Base-by-base conservation (phyloP, 2,329 filamentous ascomycete genomes). In the Rutstroemia sp. region DNA sequence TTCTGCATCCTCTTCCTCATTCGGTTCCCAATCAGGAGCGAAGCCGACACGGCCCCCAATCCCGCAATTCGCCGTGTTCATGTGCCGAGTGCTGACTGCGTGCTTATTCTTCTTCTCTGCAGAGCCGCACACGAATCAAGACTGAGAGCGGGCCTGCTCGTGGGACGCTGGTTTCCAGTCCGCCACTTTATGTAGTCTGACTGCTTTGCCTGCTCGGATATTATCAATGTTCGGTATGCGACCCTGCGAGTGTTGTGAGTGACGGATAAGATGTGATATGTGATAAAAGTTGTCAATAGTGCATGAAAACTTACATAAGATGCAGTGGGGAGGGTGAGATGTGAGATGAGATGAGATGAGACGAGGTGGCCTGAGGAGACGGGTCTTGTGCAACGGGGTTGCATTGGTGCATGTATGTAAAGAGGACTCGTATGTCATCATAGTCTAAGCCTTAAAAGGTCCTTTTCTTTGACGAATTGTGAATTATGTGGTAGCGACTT, bases 291-390 rank as follows among this genome's bases (percentile, higher is more conserved):
- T n/a, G 27, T 18, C 27, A n/a, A 16, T 38, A 18, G 30, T 44
- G 39, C 38, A 9, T 53, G 27, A 27, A 27, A 25, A 18, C 38
- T 54, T 54, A 54, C 44, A 49, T 54, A 49, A 54, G 52, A 54
- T 49, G 37, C 25, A 30, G 50, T 49, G 30, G 42, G 51, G 42
- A 37, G 12, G 34, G 25, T 38, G 18, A 37, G 27, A 19, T 39
- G 42, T 52, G 49, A 16, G 37, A 51, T 51, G 38, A 27, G 49
- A 51, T 51, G 37, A 52, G 49, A 52, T 52, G 38, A 52, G 38
- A 44, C 27, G 37, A 52, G 49, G 25, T 52, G 46, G 46, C 18
- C 23, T 50, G 46, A 49, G 38, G 23, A 49, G 9, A 18, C 7
- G 3, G n/a, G 14, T 30, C n/a, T 23, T 23, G 37, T 54, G 34